Evolutionary conservation across 768 basidiomycete genomes (phyloP), one percentile per base, ranked within the genome.

Genomic region (Mycena rebaudengoi): DNA sequence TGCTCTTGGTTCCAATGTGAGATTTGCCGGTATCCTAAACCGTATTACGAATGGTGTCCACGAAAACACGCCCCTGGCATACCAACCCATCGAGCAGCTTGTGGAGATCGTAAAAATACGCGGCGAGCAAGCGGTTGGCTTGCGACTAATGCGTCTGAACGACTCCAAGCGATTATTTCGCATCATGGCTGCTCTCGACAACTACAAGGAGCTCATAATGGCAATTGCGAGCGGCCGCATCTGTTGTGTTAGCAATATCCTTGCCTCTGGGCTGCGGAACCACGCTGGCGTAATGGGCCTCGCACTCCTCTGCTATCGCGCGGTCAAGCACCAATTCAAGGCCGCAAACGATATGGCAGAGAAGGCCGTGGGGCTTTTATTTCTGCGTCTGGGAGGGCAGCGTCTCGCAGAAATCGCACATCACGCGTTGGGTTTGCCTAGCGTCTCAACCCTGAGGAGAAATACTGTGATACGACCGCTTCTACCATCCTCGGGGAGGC

Each of bases 101-200:
- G 44, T 66, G 21, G 21, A 51, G 11, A 46, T 59, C n/a, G 57
- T 58, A 40, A 54, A 29, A 67, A 67, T 32, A 62, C n/a, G 29
- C 57, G 35, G 35, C 35, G 10, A 37, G 35, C 11, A 37, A 37
- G 35, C 35, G 35, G 35, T 54, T 12, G 69, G 57, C 11, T 21
- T 69, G 25, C 52, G 73, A n/a, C 39, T 74, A 30, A 63, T 43
- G 60, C 52, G 63, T 21, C 52, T 74, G 29, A 23, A 23, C 43
- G 43, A 23, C 21, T 14, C 43, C 43, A 10, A 37, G 35, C 43
- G 43, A 20, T 20, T 44, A 20, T 14, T 23, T 44, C 14, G 43
- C 12, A 20, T 44, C 21, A 23, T 44, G 14, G 21, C 43, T 20
- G 20, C 43, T 8, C 10, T 37, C 35, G 35, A 37, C 35, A 37